Percentiles rank a stretch among this genome's conserved stretches.
phyloP scores from a whole-genome alignment of 2,329 filamentous ascomycete genomes.

The Massarina eburnea region DNA sequence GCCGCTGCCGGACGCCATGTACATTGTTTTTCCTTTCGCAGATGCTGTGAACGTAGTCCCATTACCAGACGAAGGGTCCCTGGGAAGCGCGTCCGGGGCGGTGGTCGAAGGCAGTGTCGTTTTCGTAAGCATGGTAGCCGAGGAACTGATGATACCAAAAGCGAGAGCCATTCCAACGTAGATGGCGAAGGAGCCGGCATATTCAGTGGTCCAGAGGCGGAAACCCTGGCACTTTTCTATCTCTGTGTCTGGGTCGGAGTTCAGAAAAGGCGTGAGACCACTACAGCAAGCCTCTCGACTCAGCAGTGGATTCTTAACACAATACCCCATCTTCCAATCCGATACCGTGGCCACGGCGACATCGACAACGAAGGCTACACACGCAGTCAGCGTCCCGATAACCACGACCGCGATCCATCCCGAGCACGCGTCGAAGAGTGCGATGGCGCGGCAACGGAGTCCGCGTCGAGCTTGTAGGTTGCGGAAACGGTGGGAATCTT shows the following conservation, averaged over 20 bases:
- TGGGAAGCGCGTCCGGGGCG: constrained; percentile 29
- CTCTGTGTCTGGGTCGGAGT: constrained; percentile 18
- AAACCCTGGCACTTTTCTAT: constrained; percentile 44
- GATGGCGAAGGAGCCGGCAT: constrained; percentile 48
- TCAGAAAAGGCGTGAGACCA: constrained; percentile 32
- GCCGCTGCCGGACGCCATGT: constrained; percentile 61
- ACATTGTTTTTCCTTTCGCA: constrained; percentile 54
- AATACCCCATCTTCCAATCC: constrained; percentile 62
- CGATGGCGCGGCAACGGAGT: constrained; percentile 44
- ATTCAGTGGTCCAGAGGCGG: constrained; percentile 48
- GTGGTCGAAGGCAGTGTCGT: constrained; percentile 50
- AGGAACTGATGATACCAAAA: constrained; percentile 54
- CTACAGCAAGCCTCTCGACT: constrained; percentile 56
- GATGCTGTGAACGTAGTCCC: constrained; percentile 7
- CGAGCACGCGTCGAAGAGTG: constrained; percentile 53
- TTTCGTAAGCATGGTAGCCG: constrained; percentile 54
- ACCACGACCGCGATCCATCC: constrained; percentile 59
- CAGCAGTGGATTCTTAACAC: constrained; percentile 47
- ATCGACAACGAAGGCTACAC: constrained; percentile 59
- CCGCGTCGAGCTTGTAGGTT: constrained; percentile 48
- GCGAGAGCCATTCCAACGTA: constrained; percentile 53
- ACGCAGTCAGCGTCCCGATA: constrained; percentile 58
- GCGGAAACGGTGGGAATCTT: constrained; percentile 58
- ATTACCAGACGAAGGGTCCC: constrained; percentile 30
- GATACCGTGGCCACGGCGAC: constrained; percentile 56